Percentiles rank a stretch among this genome's conserved stretches.
These are phyloP conservation scores for Physcomitrium patens DNA, from an alignment of 225 moss, liverwort and hornwort genomes.

Conservation along the genomic window DNA sequence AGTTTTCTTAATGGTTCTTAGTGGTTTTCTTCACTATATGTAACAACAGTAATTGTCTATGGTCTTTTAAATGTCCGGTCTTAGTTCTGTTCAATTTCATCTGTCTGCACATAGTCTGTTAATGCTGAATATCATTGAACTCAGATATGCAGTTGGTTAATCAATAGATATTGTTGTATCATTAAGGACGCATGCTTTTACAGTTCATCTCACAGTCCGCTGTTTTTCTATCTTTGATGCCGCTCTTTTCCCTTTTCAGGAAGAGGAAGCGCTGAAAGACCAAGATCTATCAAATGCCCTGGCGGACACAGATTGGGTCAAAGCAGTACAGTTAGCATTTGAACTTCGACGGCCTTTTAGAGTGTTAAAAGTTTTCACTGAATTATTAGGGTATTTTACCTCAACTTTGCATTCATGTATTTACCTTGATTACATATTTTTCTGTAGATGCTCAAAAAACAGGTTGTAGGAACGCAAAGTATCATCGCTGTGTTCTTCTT, in stretches of 20 bases:
- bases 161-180: neutral
- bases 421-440: neutral
- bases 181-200: conserved; percentile 11
- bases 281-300: conserved; percentile 93
- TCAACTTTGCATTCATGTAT: neutral
- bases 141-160: neutral
- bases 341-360: conserved; percentile 91
- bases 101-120: neutral
- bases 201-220: conserved; percentile 12
- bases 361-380: conserved; percentile 79
- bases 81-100: conserved; percentile 11
- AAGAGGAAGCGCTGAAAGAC: conserved; percentile 85
- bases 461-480: neutral
- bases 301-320: conserved; percentile 84
- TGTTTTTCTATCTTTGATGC: neutral
- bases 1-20: neutral
- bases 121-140: conserved; percentile 8
- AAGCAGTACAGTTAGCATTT: conserved; percentile 88
- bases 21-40: neutral
- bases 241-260: conserved; percentile 40
- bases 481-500: neutral
- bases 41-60: conserved; percentile 2
- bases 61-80: conserved; percentile 1
- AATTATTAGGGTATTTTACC: conserved; percentile 69
- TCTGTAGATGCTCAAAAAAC: conserved; percentile 6